Base-by-base conservation (phyloP, 2,329 filamentous ascomycete species). In the Raffaelea albimanens region DNA sequence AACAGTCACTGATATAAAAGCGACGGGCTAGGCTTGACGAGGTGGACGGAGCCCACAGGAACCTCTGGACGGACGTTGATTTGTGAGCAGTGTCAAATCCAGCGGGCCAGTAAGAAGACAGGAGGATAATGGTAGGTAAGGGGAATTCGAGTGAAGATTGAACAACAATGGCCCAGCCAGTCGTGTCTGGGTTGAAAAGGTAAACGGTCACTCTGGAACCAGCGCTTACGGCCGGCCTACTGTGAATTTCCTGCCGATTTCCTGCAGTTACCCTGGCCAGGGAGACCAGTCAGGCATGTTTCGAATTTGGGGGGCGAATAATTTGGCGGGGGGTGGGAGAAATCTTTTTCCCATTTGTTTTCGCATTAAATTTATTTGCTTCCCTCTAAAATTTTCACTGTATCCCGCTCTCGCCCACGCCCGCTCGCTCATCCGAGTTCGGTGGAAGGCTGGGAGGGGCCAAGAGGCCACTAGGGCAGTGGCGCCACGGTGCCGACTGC, bases 21-120 rank as follows among this genome's bases (percentile, higher is more conserved):
- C 16, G 31, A 9, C 16, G 4, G 5, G 16, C 20, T 18, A 44
- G 4, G n/a, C 21, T 29, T 16, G 8, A 23, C 18, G 22, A 29
- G 13, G 25, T 29, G 7, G 14, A 19, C 23, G 41, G 20, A 8
- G 11, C 22, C 18, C 5, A 20, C 36, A 40, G 25, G 45, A 44
- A 41, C 51, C 51, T 52, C 20, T 55, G 11, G 47, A 38, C 43
- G 39, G 14, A 23, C 25, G 19, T 44, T 50, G 51, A 55, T 55
- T 55, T 53, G 53, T 52, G 53, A 55, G 51, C 53, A 53, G 46
- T 48, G 44, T 47, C 23, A 43, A 50, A 44, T 46, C 25, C 11
- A 34, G 13, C 18, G 25, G 13, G 13, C 34, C 34, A 41, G 38
- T n/a, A 41, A 22, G 16, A 39, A 39, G 40, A 31, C 7, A 31